Evolutionary conservation across 352 stramenopile genomes (phyloP).

Genomic region (Phytophthora tentaculata): DNA sequence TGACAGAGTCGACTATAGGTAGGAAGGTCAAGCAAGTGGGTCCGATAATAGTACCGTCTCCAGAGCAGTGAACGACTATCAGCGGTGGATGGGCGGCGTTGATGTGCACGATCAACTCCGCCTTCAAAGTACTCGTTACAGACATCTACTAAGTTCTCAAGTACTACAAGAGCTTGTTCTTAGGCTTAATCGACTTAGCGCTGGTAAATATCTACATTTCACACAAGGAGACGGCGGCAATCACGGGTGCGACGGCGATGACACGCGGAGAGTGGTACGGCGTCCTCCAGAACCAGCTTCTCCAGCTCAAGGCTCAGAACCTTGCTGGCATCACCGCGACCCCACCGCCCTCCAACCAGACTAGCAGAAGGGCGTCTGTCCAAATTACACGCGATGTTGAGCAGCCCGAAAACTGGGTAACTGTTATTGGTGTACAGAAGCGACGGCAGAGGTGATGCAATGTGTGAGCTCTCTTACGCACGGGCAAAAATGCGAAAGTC

Average conservation of each 20-base stretch:
- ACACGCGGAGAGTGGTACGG: too few species aligned
- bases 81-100: too few species aligned
- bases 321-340: too few species aligned
- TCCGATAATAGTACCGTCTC: conserved; percentile 11
- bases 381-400: neutral
- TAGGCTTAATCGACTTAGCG: neutral
- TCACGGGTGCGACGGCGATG: too few species aligned
- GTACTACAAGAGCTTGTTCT: too few species aligned
- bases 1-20: conserved; percentile 13
- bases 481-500: neutral
- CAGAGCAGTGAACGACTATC: conserved; percentile 28
- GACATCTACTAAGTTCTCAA: neutral
- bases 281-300: too few species aligned
- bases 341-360: neutral
- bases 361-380: neutral
- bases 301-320: too few species aligned
- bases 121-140: neutral
- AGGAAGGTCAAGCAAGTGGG: conserved; percentile 28
- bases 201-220: neutral
- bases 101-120: conserved; percentile 21
- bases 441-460: neutral
- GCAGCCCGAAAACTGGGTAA: conserved; percentile 4
- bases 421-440: neutral
- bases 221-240: neutral
- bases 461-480: neutral